A percentile compares a stretch with the other conserved stretches of the same genome.
phyloP scores from a whole-genome alignment of 352 stramenopile species.

The Pythium vanterpoolii region DNA sequence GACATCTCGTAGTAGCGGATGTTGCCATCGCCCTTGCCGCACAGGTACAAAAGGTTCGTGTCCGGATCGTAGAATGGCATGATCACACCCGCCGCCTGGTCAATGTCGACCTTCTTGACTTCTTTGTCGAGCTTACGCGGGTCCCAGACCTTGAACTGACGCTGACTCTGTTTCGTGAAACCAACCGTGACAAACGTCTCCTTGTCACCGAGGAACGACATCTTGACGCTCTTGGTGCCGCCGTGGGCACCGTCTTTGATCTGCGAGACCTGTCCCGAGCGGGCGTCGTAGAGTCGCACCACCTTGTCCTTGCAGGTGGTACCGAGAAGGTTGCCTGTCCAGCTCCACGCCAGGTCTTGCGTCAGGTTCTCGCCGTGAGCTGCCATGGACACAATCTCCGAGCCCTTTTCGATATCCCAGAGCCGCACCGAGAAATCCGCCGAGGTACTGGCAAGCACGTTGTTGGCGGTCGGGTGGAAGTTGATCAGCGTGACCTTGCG shows the following conservation, averaged over 20 bases:
- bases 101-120: constrained; percentile 94
- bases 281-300: constrained; percentile 95
- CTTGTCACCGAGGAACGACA: constrained; percentile 94
- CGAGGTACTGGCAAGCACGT: constrained; percentile 95
- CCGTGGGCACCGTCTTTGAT: constrained; percentile 94
- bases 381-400: constrained; percentile 88
- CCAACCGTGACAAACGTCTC: constrained; percentile 97
- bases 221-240: constrained; percentile 97
- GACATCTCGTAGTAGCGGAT: constrained; percentile 99
- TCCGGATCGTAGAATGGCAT: constrained; percentile 99
- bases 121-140: constrained; percentile 90
- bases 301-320: constrained; percentile 99
- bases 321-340: constrained; percentile 92
- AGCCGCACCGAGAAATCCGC: constrained; percentile 96
- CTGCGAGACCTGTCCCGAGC: constrained; percentile 70
- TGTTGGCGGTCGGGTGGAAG: constrained; percentile 97
- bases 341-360: constrained; percentile 98
- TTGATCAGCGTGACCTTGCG: constrained; percentile 97
- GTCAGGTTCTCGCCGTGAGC: constrained; percentile 89
- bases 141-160: constrained; percentile 90
- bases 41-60: constrained; percentile 98
- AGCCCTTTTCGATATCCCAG: constrained; percentile 98
- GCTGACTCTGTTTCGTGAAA: constrained; percentile 95
- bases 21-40: constrained; percentile 97
- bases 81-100: constrained; percentile 97